Evolutionary conservation across 495 filamentous ascomycete species (phyloP).

Genomic region (Bathelium albidoporum): DNA sequence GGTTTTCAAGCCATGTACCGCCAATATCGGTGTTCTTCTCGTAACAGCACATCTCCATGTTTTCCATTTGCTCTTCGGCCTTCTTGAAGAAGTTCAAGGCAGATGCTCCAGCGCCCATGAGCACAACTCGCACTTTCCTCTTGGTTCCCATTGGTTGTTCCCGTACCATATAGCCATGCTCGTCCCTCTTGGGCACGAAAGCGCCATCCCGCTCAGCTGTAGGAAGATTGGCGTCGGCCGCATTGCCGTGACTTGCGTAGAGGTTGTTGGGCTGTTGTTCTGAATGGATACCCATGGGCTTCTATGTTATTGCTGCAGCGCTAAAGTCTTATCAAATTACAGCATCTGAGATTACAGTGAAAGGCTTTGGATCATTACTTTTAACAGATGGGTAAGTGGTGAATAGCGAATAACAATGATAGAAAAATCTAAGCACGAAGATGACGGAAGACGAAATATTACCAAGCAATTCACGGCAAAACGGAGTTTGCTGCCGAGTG

Average conservation of each 20-base stretch:
- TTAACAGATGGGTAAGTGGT: too few relatives aligned
- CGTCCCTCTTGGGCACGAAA: slow-evolving; percentile 24
- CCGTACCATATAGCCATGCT: slow-evolving; percentile 30
- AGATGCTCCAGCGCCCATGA: slow-evolving; percentile 36
- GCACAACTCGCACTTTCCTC: slow-evolving; percentile 28
- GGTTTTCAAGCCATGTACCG: slow-evolving; percentile 36
- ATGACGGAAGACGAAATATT: background rate
- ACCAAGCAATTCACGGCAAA: background rate
- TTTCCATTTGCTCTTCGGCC: slow-evolving; percentile 28
- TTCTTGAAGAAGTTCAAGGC: slow-evolving; percentile 34
- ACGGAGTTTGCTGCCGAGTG: background rate
- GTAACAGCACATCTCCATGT: slow-evolving; percentile 33
- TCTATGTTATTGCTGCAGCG: background rate
- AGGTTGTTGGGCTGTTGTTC: slow-evolving; percentile 11
- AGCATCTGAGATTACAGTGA: background rate
- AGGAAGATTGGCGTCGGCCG: slow-evolving; percentile 14
- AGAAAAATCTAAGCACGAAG: background rate
- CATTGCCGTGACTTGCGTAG: slow-evolving; percentile 10
- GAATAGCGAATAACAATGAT: background rate
- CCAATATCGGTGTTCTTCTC: slow-evolving; percentile 39
- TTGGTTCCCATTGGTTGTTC: slow-evolving; percentile 32
- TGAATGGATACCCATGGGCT: slow-evolving; percentile 9
- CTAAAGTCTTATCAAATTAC: background rate
- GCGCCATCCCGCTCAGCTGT: slow-evolving; percentile 21
- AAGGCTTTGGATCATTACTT: background rate